These are phyloP conservation scores for Mucor piriformis DNA, from an alignment of 371 early-diverging fungal genomes.

Conservation along the genomic window DNA sequence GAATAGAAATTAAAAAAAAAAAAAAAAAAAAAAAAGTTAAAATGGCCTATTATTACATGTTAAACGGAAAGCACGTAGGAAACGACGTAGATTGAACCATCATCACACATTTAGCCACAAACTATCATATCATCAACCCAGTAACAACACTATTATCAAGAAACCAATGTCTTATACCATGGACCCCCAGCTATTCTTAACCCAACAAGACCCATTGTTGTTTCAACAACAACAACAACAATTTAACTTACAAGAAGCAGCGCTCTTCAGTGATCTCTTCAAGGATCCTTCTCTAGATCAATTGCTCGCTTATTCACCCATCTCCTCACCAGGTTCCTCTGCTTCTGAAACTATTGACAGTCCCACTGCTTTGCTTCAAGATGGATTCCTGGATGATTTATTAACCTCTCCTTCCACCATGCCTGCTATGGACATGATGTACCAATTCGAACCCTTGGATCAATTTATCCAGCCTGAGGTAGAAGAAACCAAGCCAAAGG, in stretches of 20 bases:
- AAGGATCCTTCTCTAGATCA: conserved; percentile 31
- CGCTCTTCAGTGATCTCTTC: conserved; percentile 29
- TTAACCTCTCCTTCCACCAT: conserved; percentile 14
- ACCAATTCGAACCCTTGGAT: conserved; percentile 27
- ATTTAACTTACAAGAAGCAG: conserved; percentile 13
- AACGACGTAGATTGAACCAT: conserved; percentile 46
- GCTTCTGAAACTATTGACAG: conserved; percentile 27
- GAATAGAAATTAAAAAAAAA: conserved; percentile 21
- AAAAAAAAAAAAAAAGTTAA: conserved; percentile 25
- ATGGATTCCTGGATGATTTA: conserved; percentile 27
- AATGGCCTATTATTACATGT: conserved; percentile 49
- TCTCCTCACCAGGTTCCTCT: conserved; percentile 28
- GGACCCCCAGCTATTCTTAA: conserved; percentile 11
- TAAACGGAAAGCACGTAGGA: conserved; percentile 50
- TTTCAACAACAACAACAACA: conserved; percentile 20
- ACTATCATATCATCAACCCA: conserved; percentile 16
- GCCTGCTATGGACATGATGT: conserved; percentile 21
- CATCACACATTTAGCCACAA: conserved; percentile 12
- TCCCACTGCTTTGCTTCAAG: conserved; percentile 28
- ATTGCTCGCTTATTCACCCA: conserved; percentile 19
- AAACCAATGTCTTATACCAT: conserved; percentile 4
- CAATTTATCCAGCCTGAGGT: conserved; percentile 26
- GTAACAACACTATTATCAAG: conserved; percentile 7
- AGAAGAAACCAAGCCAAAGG: conserved; percentile 2
- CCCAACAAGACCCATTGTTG: conserved; percentile 22